These are phyloP conservation scores for Petasospora fabianii DNA, from an alignment of 1,139 yeast species.

Conservation along the genomic window DNA sequence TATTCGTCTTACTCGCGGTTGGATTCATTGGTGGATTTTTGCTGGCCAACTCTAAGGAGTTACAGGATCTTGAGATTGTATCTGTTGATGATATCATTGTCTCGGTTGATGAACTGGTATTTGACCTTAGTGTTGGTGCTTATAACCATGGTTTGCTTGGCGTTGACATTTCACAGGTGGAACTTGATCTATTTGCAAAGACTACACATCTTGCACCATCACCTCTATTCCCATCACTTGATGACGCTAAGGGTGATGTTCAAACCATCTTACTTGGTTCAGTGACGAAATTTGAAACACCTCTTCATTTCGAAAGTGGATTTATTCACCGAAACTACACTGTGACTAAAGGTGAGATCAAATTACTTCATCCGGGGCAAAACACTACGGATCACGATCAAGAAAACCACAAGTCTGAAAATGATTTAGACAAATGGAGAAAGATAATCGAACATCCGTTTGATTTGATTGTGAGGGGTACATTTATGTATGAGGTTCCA, in stretches of 20 bases:
- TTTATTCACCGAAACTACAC: slow-evolving; percentile 60
- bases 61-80: slow-evolving; percentile 59
- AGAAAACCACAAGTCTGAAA: slow-evolving; percentile 35
- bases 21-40: slow-evolving; percentile 84
- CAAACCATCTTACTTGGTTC: slow-evolving; percentile 79
- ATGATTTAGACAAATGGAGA: slow-evolving; percentile 58
- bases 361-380: slow-evolving; percentile 71
- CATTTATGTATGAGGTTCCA: slow-evolving; percentile 72
- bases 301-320: slow-evolving; percentile 74
- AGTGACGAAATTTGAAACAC: slow-evolving; percentile 62
- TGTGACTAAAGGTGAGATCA: slow-evolving; percentile 62
- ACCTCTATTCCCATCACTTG: slow-evolving; percentile 9
- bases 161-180: slow-evolving; percentile 61
- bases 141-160: slow-evolving; percentile 85
- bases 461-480: slow-evolving; percentile 81
- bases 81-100: slow-evolving; percentile 69
- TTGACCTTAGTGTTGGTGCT: slow-evolving; percentile 74
- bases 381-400: slow-evolving; percentile 44
- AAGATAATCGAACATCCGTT: slow-evolving; percentile 76
- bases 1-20: slow-evolving; percentile 50
- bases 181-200: slow-evolving; percentile 84
- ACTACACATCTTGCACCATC: slow-evolving; percentile 44
- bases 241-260: slow-evolving; percentile 26
- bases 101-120: slow-evolving; percentile 80
- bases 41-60: slow-evolving; percentile 82